Percentiles rank a stretch among this genome's conserved stretches.
phyloP scores from a whole-genome alignment of 345 rosid genomes.

The Eucalyptus regnans region DNA sequence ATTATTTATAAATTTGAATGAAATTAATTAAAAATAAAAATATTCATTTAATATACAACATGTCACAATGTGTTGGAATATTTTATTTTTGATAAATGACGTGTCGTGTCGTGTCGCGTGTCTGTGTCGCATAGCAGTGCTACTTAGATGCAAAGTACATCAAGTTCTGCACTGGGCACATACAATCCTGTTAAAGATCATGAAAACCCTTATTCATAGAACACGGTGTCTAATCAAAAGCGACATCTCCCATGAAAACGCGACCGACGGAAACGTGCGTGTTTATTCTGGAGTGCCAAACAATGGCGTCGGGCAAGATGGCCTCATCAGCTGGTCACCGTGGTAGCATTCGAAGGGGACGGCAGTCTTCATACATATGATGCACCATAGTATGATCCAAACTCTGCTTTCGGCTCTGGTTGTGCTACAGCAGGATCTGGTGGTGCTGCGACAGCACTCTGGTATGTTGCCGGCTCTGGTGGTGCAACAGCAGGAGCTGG shows the following conservation, averaged over 20 bases:
- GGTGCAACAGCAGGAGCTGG: too few species aligned
- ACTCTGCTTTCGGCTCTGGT: too few species aligned
- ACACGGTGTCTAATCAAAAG: background rate
- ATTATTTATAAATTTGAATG: too few species aligned
- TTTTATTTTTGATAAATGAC: too few species aligned
- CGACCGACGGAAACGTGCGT: background rate
- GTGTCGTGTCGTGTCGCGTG: too few species aligned
- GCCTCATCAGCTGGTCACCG: background rate
- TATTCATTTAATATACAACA: too few species aligned
- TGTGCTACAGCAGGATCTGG: too few species aligned
- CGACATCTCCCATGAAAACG: background rate
- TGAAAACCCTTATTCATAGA: background rate
- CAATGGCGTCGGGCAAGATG: background rate
- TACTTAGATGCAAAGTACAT: background rate
- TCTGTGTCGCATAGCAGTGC: too few species aligned
- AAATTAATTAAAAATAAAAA: too few species aligned
- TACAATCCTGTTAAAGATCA: background rate
- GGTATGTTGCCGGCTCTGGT: too few species aligned
- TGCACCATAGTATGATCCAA: background rate
- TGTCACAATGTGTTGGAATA: rapidly evolving
- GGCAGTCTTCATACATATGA: background rate
- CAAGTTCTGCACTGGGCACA: background rate
- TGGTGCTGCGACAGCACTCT: too few species aligned
- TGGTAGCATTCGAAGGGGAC: background rate
- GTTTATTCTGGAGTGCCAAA: background rate